Conservation (phyloP, 805 yeast species). For the Candida broadrunensis region DNA sequence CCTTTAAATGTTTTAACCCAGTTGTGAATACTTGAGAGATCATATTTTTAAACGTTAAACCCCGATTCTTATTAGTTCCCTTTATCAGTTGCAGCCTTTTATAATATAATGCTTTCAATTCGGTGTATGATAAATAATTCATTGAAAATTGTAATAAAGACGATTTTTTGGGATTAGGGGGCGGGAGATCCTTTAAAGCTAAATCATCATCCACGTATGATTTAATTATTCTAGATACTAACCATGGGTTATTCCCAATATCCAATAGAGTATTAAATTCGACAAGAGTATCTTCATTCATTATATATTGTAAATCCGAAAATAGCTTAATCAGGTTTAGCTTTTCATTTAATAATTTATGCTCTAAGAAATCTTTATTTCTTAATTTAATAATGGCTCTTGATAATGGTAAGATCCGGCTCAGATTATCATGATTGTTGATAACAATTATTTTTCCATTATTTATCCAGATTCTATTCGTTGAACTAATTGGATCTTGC, state of each 20-base stretch:
- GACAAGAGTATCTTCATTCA: no score
- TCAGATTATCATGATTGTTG: background rate
- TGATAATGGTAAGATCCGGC: constrained; percentile 5
- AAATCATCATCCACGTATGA: no score
- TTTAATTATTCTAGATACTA: no score
- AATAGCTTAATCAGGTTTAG: background rate
- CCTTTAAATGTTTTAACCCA: no score
- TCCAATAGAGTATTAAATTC: no score
- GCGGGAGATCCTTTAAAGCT: no score
- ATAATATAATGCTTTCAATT: background rate
- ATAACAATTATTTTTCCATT: constrained; percentile 28
- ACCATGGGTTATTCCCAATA: no score
- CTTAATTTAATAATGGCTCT: constrained; percentile 7
- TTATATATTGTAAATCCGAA: background rate
- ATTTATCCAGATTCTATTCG: constrained; percentile 54
- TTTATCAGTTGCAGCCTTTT: background rate
- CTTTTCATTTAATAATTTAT: constrained; percentile 1
- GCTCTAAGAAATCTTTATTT: constrained; percentile 5
- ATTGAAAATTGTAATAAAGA: background rate
- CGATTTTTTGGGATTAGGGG: background rate
- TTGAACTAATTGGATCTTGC: constrained; percentile 38
- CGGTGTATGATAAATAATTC: background rate
- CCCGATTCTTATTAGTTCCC: background rate
- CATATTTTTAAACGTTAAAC: no score
- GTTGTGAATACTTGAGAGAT: no score